phyloP scores from a whole-genome alignment of 2,329 filamentous ascomycete species.

The Helotiales sp. region DNA sequence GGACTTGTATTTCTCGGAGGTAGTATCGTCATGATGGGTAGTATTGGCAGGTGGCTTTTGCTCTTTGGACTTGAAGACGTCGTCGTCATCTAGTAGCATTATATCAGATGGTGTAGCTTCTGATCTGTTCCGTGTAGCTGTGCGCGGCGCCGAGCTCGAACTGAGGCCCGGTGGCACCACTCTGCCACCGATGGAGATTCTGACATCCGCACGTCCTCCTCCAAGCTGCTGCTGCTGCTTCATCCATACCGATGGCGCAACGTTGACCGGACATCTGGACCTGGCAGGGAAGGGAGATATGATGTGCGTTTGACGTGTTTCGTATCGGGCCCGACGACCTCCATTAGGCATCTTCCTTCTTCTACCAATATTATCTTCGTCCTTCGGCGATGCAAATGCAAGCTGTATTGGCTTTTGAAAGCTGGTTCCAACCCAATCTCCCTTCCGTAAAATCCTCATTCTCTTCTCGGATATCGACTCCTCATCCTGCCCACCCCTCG shows the following conservation, averaged over 20 bases:
- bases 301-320: slow-evolving; percentile 15
- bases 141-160: slow-evolving; percentile 25
- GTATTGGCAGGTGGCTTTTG: background rate
- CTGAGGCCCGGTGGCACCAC: slow-evolving; percentile 26
- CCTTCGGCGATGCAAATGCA: slow-evolving; percentile 20
- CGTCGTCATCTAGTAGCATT: slow-evolving; percentile 32
- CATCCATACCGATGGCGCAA: background rate
- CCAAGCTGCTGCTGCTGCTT: background rate
- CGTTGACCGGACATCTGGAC: background rate
- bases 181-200: slow-evolving; percentile 31
- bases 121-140: slow-evolving; percentile 1
- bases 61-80: background rate
- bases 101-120: slow-evolving; percentile 27
- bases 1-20: background rate
- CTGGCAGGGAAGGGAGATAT: slow-evolving; percentile 22
- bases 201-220: slow-evolving; percentile 24
- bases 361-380: slow-evolving; percentile 29
- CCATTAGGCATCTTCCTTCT: slow-evolving; percentile 24
- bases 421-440: slow-evolving; percentile 34
- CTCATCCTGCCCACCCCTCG: slow-evolving; percentile 12
- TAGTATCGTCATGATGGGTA: background rate
- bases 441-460: slow-evolving; percentile 28
- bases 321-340: slow-evolving; percentile 27
- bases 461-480: slow-evolving; percentile 26
- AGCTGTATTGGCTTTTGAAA: slow-evolving; percentile 27